Percentiles rank a stretch among this genome's conserved stretches.
phyloP scores from a whole-genome alignment of 208 protist genomes.

The Crithidia expoeki region DNA sequence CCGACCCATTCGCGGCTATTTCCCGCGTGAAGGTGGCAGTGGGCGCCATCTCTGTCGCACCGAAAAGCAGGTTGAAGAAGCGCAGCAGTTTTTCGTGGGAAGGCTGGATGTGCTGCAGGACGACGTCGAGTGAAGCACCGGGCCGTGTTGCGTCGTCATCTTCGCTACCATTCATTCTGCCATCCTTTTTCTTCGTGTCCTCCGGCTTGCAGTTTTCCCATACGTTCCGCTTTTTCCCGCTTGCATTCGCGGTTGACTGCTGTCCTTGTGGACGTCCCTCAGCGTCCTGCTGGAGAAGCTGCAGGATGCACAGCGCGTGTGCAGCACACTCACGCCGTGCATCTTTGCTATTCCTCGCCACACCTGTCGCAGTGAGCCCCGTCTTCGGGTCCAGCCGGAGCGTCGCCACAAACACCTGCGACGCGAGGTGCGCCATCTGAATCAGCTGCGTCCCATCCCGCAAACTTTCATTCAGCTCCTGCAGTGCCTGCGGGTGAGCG shows the following conservation, averaged over 20 bases:
- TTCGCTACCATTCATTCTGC: neutral
- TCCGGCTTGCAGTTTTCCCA: neutral
- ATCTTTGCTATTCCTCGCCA: constrained; percentile 43
- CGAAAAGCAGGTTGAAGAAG: constrained; percentile 55
- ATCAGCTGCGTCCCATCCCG: constrained; percentile 45
- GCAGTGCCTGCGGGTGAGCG: constrained; percentile 33
- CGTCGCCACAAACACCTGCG: constrained; percentile 52
- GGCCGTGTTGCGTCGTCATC: constrained; percentile 3
- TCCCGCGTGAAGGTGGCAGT: constrained; percentile 39
- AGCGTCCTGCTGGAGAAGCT: constrained; percentile 28
- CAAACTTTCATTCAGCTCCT: constrained; percentile 53
- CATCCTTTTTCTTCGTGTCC: neutral
- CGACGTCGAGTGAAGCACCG: constrained; percentile 32
- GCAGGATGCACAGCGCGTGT: constrained; percentile 64
- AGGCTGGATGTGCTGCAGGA: constrained; percentile 49
- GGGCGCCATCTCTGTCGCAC: constrained; percentile 15
- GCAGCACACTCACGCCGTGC: constrained; percentile 67
- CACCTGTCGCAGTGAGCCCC: constrained; percentile 53
- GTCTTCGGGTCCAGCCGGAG: constrained; percentile 45
- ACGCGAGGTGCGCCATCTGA: constrained; percentile 23
- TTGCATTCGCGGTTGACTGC: neutral
- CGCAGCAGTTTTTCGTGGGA: constrained; percentile 45
- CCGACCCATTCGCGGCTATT: neutral
- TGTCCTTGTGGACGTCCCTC: neutral
- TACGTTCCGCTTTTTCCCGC: neutral